These are phyloP conservation scores for Capsicum rhomboideum DNA, from an alignment of 257 asterid genomes.

Conservation along the genomic window DNA sequence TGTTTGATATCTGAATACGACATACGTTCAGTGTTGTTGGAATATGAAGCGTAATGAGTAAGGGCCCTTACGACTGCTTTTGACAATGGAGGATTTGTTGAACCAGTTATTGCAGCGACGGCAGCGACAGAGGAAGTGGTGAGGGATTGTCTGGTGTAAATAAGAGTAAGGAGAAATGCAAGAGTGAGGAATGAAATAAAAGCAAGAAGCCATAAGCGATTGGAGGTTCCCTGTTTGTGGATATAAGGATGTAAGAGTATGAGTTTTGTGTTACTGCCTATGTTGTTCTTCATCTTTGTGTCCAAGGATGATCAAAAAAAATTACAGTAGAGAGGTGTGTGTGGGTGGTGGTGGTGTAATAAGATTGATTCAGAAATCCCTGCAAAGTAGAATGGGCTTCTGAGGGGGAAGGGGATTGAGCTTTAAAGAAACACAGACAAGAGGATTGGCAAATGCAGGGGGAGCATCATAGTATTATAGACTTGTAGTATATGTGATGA, in stretches of 20 bases:
- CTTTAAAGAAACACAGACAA: background rate
- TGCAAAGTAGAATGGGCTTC: background rate
- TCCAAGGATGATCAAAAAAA: background rate
- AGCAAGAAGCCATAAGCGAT: slow-evolving; percentile 68
- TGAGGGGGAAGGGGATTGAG: background rate
- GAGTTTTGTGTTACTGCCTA: slow-evolving; percentile 57
- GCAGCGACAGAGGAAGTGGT: slow-evolving; percentile 24
- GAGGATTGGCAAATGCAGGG: background rate
- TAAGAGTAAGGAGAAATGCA: slow-evolving; percentile 56
- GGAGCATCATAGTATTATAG: too few species aligned
- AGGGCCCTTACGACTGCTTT: slow-evolving; percentile 30
- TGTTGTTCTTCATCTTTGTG: slow-evolving; percentile 58
- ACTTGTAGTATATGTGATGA: background rate
- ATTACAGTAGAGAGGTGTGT: background rate
- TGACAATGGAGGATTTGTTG: slow-evolving; percentile 11
- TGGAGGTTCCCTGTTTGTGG: slow-evolving; percentile 83
- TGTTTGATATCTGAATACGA: slow-evolving; percentile 40
- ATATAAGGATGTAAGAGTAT: slow-evolving; percentile 92
- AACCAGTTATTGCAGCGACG: slow-evolving; percentile 14
- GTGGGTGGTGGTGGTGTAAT: too few species aligned
- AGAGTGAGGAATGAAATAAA: slow-evolving; percentile 60
- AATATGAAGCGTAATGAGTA: slow-evolving; percentile 41
- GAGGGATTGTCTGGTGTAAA: slow-evolving; percentile 69
- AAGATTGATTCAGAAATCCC: background rate
- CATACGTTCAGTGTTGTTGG: slow-evolving; percentile 43